Evolutionary conservation across 73 alveolate genomes (phyloP).

Genomic region (Stentor coeruleus): DNA sequence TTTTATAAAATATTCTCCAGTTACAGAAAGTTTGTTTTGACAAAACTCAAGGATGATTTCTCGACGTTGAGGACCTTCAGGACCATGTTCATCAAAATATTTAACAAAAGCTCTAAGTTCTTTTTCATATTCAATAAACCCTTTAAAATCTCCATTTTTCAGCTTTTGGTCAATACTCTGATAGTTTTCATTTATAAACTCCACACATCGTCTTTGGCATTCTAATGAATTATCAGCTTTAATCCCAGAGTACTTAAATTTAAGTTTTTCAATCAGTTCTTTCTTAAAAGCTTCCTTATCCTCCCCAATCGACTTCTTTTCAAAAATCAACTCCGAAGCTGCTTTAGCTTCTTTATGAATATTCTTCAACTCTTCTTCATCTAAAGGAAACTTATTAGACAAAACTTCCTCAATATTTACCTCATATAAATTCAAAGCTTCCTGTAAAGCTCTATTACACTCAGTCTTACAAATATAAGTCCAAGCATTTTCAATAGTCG

Average conservation of each 20-base stretch:
- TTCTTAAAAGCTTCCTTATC: background rate
- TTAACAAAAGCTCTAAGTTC: constrained; percentile 28
- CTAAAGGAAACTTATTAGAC: background rate
- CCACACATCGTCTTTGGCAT: constrained; percentile 28
- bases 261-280: background rate
- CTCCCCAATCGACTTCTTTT: background rate
- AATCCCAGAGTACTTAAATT: background rate
- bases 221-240: constrained; percentile 26
- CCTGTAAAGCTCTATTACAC: constrained; percentile 57
- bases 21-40: background rate
- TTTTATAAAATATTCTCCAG: background rate
- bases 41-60: background rate
- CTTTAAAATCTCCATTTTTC: constrained; percentile 57
- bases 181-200: constrained; percentile 58
- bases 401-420: background rate
- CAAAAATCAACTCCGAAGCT: background rate
- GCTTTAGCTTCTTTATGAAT: constrained; percentile 47
- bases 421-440: constrained; percentile 54
- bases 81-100: constrained; percentile 19
- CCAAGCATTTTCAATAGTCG: constrained; percentile 75
- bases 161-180: constrained; percentile 55
- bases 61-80: constrained; percentile 24
- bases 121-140: constrained; percentile 52
- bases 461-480: constrained; percentile 74
- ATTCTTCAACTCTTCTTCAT: constrained; percentile 44